phyloP scores from a whole-genome alignment of 306 rosid species.

The Potentilla sterilis region DNA sequence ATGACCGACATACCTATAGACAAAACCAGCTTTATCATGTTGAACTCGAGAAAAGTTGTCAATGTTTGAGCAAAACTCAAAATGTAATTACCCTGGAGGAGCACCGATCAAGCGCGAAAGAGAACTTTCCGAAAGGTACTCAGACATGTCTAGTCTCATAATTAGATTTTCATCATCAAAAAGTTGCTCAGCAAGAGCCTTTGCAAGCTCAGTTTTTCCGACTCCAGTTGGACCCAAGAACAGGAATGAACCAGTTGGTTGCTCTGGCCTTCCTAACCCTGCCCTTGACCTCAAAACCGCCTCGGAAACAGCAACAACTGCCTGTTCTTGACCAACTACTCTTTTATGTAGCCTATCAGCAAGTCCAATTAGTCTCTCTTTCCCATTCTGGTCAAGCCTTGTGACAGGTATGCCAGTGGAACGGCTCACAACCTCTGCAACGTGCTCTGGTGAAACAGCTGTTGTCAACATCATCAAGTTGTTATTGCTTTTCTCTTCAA shows the following conservation, averaged over 20 bases:
- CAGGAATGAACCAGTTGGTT: constrained; percentile 85
- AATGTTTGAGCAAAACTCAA: background rate
- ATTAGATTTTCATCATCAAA: constrained; percentile 80
- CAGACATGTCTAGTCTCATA: constrained; percentile 88
- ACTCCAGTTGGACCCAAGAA: constrained; percentile 96
- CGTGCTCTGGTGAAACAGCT: constrained; percentile 79
- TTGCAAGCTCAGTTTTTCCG: constrained; percentile 94
- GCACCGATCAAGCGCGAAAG: constrained; percentile 85
- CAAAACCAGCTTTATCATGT: too few relatives aligned
- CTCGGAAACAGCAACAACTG: constrained; percentile 80
- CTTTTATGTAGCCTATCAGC: constrained; percentile 75
- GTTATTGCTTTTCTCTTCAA: constrained; percentile 59
- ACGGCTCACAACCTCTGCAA: constrained; percentile 91
- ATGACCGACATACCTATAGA: constrained; percentile 70
- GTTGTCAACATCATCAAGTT: constrained; percentile 78
- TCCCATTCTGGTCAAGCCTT: constrained; percentile 84
- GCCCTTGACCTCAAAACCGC: constrained; percentile 89
- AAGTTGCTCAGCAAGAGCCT: constrained; percentile 93
- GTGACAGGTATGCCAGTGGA: constrained; percentile 95
- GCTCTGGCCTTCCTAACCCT: constrained; percentile 80
- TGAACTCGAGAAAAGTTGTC: background rate
- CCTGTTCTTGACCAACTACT: constrained; percentile 92
- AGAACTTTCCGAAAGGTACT: constrained; percentile 76
- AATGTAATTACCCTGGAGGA: constrained; percentile 80
- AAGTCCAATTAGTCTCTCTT: constrained; percentile 70